Evolutionary conservation across 768 basidiomycete genomes (phyloP), one percentile per base, ranked within the genome.

Genomic region (Lactarius pseudohatsudake): DNA sequence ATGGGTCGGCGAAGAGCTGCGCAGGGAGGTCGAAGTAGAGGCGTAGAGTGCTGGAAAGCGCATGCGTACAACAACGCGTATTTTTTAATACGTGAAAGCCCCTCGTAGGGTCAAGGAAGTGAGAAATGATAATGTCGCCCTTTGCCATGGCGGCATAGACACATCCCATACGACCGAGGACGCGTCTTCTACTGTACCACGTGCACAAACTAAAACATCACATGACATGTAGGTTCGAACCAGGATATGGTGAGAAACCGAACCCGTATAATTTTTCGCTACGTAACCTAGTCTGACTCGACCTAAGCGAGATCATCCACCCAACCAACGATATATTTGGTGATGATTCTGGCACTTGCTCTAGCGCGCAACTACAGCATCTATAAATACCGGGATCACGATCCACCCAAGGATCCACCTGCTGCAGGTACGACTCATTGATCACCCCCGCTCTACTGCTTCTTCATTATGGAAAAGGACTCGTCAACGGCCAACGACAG

Each of bases 1-100:
- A 50, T 13, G 43, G 62, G 53, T 67, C 66, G 9, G n/a, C 62
- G 34, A 64, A 67, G 18, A 67, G 50, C 16, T 64, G 58, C 9
- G 38, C 57, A 2, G 62, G 41, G 32, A 64, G 62, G 9, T 50
- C 50, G 20, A 67, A 59, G 53, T 67, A 64, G 34, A 67, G 54
- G 57, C 56, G 22, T 26, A 60, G 58, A 8, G 50, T 40, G 34
- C 66, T 64, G 13, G 50, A 58, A 50, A 22, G 43, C 16, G 41
- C 4, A 3, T 28, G 62, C 58, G 58, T 26, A 60, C 26, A 56
- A 53, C 41, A 11, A 63, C 7, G 26, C 53, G 58, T 18, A 62
- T 67, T 6, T 54, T 56, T 22, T 54, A 67, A 28, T 58, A 59
- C 10, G 61, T 67, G 62, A 45, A 67, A 38, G 13, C 62, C 58